Conservation (phyloP, 1,284 basidiomycete species). For the Gomphus sp. region DNA sequence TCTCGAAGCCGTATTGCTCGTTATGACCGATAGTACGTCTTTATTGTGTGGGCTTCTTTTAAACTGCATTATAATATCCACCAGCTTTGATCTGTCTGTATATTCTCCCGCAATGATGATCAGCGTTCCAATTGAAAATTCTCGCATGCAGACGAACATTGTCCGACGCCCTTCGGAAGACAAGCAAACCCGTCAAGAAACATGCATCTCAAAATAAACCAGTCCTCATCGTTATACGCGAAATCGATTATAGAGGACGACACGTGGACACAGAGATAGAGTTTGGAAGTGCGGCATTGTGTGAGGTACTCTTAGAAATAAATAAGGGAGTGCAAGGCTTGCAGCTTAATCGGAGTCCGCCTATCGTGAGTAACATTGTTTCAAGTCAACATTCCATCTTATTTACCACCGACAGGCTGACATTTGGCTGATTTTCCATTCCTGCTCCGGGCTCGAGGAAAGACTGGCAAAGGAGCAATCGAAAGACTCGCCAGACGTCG, state of each 20-base stretch:
- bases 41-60: neutral
- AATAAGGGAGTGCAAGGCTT: slow-evolving; percentile 15
- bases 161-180: slow-evolving; percentile 17
- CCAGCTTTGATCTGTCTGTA: neutral
- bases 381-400: neutral
- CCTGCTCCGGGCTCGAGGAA: neutral
- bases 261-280: slow-evolving; percentile 15
- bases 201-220: slow-evolving; percentile 14
- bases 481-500: slow-evolving; percentile 9
- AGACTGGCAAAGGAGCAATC: slow-evolving; percentile 12
- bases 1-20: slow-evolving; percentile 15
- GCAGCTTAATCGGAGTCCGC: slow-evolving; percentile 9
- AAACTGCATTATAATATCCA: neutral
- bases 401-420: neutral
- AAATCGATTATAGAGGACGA: slow-evolving; percentile 17
- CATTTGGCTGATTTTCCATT: neutral
- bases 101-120: neutral
- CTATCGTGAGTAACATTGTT: slow-evolving; percentile 7
- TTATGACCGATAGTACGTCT: slow-evolving; percentile 19
- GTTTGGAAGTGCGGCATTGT: slow-evolving; percentile 16
- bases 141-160: slow-evolving; percentile 15
- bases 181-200: slow-evolving; percentile 15
- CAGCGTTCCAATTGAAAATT: neutral
- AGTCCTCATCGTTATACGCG: slow-evolving; percentile 17
- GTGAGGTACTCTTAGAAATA: slow-evolving; percentile 16